Evolutionary conservation across 108 stramenopile species (phyloP).

Genomic region (Stephanodiscus minutulus): DNA sequence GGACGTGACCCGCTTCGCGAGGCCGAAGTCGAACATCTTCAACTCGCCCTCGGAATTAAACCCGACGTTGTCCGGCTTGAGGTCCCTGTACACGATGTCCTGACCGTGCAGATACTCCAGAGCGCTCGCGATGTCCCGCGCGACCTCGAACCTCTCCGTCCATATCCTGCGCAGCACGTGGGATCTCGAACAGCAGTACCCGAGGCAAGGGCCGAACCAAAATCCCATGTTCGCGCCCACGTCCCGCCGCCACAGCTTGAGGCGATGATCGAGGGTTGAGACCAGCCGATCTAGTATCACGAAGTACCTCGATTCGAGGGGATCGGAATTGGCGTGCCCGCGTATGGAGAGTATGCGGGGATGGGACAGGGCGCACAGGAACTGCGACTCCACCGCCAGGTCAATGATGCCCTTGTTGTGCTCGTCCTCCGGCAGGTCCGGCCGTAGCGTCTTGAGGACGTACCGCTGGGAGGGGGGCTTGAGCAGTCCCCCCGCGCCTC

Average conservation of each 20-base stretch:
- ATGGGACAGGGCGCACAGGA: slow-evolving; percentile 64
- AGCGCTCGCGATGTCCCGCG: slow-evolving; percentile 74
- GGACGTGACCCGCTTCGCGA: slow-evolving; percentile 72
- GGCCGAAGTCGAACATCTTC: slow-evolving; percentile 87
- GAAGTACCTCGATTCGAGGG: slow-evolving; percentile 79
- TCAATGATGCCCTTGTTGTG: slow-evolving; percentile 84
- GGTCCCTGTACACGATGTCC: slow-evolving; percentile 79
- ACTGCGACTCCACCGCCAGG: slow-evolving; percentile 86
- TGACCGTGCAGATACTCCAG: slow-evolving; percentile 78
- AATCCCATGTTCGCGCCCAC: slow-evolving; percentile 62
- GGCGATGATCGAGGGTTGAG: slow-evolving; percentile 71
- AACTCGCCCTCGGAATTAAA: slow-evolving; percentile 63
- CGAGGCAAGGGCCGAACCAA: slow-evolving; percentile 65
- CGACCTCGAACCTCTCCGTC: slow-evolving; percentile 70
- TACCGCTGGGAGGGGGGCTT: slow-evolving; percentile 38
- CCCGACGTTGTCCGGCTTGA: slow-evolving; percentile 72
- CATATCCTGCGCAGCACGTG: slow-evolving; percentile 72
- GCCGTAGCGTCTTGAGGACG: slow-evolving; percentile 79
- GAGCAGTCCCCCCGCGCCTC: too few relatives aligned
- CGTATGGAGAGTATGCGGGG: slow-evolving; percentile 81
- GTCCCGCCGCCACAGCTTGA: slow-evolving; percentile 73
- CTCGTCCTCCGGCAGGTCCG: slow-evolving; percentile 83
- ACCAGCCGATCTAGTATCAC: slow-evolving; percentile 76
- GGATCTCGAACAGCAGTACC: slow-evolving; percentile 80
- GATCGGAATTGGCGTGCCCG: slow-evolving; percentile 82